phyloP scores from a whole-genome alignment of 2,329 filamentous ascomycete genomes.

The Xylariaceae sp. region DNA sequence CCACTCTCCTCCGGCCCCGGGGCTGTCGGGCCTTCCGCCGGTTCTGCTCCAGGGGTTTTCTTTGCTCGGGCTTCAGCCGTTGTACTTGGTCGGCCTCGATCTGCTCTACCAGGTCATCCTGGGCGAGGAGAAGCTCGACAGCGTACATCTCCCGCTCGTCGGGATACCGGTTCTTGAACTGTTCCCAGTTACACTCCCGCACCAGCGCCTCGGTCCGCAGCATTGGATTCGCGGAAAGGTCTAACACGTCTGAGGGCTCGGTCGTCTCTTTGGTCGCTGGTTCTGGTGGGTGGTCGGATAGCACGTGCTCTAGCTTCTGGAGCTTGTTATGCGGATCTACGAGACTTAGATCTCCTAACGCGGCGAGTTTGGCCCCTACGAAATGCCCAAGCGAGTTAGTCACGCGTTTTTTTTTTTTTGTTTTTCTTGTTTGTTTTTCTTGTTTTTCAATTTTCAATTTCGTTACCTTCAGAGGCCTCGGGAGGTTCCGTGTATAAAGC shows the following conservation, averaged over 20 bases:
- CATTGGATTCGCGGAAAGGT: constrained; percentile 9
- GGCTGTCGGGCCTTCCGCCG: constrained; percentile 14
- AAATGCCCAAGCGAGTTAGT: not conserved
- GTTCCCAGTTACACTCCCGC: constrained; percentile 19
- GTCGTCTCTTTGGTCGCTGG: not conserved
- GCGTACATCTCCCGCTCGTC: constrained; percentile 13
- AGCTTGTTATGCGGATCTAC: constrained; percentile 17
- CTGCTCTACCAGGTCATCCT: constrained; percentile 18
- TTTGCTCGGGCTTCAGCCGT: constrained; percentile 17
- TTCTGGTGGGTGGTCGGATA: not conserved
- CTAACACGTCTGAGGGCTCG: not conserved
- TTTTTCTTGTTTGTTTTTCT: not conserved
- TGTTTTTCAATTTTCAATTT: too few species aligned
- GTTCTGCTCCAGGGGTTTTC: constrained; percentile 12
- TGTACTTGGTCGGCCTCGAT: constrained; percentile 18
- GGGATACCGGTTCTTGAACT: constrained; percentile 18
- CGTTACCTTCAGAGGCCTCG: constrained; percentile 5
- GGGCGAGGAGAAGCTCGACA: constrained; percentile 15
- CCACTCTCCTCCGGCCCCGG: constrained; percentile 13
- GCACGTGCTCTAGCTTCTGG: constrained; percentile 14
- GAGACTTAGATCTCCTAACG: constrained; percentile 14
- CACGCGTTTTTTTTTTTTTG: too few species aligned
- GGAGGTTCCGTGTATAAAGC: not conserved
- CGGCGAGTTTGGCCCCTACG: constrained; percentile 4
- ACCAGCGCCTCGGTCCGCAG: constrained; percentile 12